Evolutionary conservation across 2,329 filamentous ascomycete genomes (phyloP).

Genomic region (Aureobasidium uvarum): DNA sequence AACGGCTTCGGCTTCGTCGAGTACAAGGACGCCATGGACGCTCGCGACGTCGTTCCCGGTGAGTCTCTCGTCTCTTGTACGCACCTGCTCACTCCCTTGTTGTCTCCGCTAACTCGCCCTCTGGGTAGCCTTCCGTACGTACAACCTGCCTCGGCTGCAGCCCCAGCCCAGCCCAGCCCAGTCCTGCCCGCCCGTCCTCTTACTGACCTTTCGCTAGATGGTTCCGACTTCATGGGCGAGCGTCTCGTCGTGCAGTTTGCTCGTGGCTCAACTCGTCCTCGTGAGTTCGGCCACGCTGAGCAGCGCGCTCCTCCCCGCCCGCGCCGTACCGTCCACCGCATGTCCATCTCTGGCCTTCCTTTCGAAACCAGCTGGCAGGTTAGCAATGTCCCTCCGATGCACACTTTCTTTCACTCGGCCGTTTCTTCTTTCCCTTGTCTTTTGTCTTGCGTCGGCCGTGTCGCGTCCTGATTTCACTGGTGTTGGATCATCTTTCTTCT

Average conservation of each 20-base stretch:
- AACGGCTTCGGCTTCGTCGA: constrained; percentile 99
- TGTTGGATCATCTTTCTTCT: constrained; percentile 24
- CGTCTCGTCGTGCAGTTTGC: constrained; percentile 98
- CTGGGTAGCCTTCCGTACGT: constrained; percentile 61
- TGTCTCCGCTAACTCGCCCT: constrained; percentile 29
- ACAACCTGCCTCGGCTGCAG: constrained; percentile 4
- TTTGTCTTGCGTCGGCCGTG: constrained; percentile 18
- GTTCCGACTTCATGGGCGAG: constrained; percentile 96
- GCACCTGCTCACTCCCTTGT: constrained; percentile 24
- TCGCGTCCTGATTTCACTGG: constrained; percentile 5
- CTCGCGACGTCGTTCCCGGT: constrained; percentile 97
- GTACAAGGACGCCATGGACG: constrained; percentile 98
- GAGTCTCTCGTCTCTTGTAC: constrained; percentile 45
- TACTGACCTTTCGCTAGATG: constrained; percentile 61
- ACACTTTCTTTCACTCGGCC: not conserved
- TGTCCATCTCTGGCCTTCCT: constrained; percentile 96
- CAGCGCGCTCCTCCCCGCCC: constrained; percentile 69
- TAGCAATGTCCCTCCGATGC: constrained; percentile 56
- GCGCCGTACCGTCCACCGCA: constrained; percentile 89
- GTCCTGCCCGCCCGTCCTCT: not conserved
- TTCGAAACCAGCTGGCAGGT: constrained; percentile 99
- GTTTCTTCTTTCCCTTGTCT: constrained; percentile 11
- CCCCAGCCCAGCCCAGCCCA: not conserved
- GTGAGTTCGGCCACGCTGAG: constrained; percentile 43
- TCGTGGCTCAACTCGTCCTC: constrained; percentile 70